phyloP scores from a whole-genome alignment of 2,329 filamentous ascomycete genomes.

The Alternaria postmessia region DNA sequence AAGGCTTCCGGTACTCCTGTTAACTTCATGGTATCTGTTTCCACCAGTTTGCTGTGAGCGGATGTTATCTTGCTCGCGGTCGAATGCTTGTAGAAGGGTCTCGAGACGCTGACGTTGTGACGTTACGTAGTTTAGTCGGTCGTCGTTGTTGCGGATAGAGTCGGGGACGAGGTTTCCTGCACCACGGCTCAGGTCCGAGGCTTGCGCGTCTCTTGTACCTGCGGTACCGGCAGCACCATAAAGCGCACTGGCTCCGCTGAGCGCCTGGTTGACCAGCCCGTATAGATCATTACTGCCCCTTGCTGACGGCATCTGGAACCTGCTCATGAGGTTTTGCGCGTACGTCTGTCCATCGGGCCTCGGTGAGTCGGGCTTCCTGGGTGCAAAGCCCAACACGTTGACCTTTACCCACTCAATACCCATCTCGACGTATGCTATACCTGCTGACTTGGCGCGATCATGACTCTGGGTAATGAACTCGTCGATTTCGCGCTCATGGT shows the following conservation, averaged over 20 bases:
- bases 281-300: constrained; percentile 76
- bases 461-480: constrained; percentile 85
- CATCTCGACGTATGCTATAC: constrained; percentile 65
- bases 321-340: constrained; percentile 80
- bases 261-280: constrained; percentile 76
- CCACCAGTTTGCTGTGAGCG: constrained; percentile 51
- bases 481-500: constrained; percentile 90
- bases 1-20: constrained; percentile 18
- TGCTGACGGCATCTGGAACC: constrained; percentile 83
- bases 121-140: constrained; percentile 76
- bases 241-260: constrained; percentile 68
- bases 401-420: constrained; percentile 69
- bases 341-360: constrained; percentile 65
- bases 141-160: constrained; percentile 69
- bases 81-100: constrained; percentile 77
- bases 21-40: constrained; percentile 55
- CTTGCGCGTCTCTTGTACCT: constrained; percentile 51
- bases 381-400: constrained; percentile 79
- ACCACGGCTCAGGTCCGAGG: constrained; percentile 63
- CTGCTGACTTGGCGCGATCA: constrained; percentile 77
- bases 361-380: constrained; percentile 54
- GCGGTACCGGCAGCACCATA: constrained; percentile 39
- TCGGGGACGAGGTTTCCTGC: constrained; percentile 72
- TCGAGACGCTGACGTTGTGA: constrained; percentile 81
- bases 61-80: constrained; percentile 76